Conservation (phyloP, 2,329 filamentous ascomycete genomes). For the Cucurbitaria berberidis region DNA sequence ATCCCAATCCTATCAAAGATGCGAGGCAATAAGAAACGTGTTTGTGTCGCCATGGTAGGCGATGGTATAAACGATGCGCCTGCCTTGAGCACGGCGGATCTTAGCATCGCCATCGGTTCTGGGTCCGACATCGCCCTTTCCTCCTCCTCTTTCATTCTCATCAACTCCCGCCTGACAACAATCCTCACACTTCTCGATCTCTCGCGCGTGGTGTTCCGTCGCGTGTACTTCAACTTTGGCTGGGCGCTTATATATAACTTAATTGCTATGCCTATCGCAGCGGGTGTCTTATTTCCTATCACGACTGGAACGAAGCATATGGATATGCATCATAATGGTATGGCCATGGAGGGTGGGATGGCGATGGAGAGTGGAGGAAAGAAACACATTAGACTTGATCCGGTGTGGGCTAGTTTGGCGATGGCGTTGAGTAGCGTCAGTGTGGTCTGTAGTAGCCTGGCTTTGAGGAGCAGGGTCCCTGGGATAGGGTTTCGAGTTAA, state of each 20-base stretch:
- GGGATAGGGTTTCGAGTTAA: slow-evolving; percentile 52
- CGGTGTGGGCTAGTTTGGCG: slow-evolving; percentile 85
- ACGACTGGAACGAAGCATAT: slow-evolving; percentile 56
- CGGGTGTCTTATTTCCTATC: slow-evolving; percentile 75
- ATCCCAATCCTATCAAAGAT: slow-evolving; percentile 20
- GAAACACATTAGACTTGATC: slow-evolving; percentile 69
- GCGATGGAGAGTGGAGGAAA: slow-evolving; percentile 50
- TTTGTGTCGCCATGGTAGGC: slow-evolving; percentile 80
- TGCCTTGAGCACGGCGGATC: slow-evolving; percentile 78
- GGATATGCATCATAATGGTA: slow-evolving; percentile 41
- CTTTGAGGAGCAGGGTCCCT: slow-evolving; percentile 62
- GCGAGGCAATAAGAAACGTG: slow-evolving; percentile 42
- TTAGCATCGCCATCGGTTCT: slow-evolving; percentile 81
- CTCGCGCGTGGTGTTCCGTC: slow-evolving; percentile 72
- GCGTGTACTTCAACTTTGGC: slow-evolving; percentile 83
- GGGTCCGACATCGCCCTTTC: slow-evolving; percentile 85
- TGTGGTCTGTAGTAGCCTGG: slow-evolving; percentile 81
- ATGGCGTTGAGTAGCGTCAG: slow-evolving; percentile 94
- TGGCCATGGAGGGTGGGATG: slow-evolving; percentile 40
- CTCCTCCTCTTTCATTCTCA: slow-evolving; percentile 79
- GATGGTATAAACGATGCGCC: slow-evolving; percentile 89
- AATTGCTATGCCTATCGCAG: slow-evolving; percentile 78
- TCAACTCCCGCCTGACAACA: slow-evolving; percentile 71
- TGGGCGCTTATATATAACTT: slow-evolving; percentile 88
- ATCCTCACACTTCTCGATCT: slow-evolving; percentile 77